These are phyloP conservation scores for Myotisia sp. DNA, from an alignment of 2,329 filamentous ascomycete species.

Conservation along the genomic window DNA sequence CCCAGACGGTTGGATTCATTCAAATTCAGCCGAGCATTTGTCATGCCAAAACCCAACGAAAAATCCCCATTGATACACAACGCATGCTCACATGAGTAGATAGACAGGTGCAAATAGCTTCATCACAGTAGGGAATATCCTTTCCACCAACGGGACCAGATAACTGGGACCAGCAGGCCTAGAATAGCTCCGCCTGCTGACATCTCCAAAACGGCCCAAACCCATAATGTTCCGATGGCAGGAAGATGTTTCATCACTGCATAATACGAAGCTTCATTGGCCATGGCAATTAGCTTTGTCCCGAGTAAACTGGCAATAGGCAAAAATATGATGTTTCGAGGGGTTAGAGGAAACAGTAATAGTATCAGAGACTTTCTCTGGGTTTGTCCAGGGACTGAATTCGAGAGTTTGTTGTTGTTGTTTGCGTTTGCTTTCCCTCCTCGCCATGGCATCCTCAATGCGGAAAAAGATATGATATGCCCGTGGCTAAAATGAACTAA, in stretches of 20 bases:
- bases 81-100: no score
- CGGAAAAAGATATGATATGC: constrained; percentile 25
- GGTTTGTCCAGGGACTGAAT: constrained; percentile 4
- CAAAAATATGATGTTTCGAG: constrained; percentile 23
- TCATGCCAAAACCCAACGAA: no score
- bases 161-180: constrained; percentile 38
- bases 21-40: no score
- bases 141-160: constrained; percentile 40
- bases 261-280: constrained; percentile 67
- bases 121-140: constrained; percentile 38
- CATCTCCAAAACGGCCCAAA: constrained; percentile 85
- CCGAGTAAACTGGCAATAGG: constrained; percentile 37
- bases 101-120: no score
- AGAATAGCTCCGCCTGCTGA: constrained; percentile 50
- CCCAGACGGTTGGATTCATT: no score
- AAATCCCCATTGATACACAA: no score
- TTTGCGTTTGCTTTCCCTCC: neutral
- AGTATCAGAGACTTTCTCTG: constrained; percentile 17
- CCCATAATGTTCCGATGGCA: constrained; percentile 77
- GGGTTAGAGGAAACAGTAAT: constrained; percentile 22
- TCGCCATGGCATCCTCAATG: neutral
- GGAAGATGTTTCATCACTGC: constrained; percentile 85
- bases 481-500: constrained; percentile 34
- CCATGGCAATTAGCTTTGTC: constrained; percentile 66
- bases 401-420: constrained; percentile 6